Evolutionary conservation across 208 protist genomes (phyloP).

Genomic region (Strigomonas oncopelti): DNA sequence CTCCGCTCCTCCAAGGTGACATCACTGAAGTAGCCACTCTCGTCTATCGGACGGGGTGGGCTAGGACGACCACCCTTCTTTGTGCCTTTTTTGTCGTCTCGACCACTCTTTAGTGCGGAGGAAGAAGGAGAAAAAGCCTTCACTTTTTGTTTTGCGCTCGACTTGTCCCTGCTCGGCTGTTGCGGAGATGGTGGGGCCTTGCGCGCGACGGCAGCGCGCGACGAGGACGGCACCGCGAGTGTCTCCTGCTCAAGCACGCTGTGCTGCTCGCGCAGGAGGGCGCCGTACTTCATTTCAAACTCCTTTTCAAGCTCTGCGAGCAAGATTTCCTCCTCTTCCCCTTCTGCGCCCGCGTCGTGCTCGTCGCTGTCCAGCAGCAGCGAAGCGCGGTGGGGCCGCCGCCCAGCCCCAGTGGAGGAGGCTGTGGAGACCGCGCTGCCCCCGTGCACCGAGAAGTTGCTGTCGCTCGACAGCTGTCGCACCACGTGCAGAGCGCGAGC

Average conservation of each 20-base stretch:
- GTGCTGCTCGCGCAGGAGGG: neutral
- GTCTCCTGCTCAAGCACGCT: neutral
- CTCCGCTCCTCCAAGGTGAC: neutral
- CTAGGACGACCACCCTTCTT: neutral
- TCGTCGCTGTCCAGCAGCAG: neutral
- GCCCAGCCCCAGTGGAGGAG: neutral
- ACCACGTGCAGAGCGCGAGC: conserved; percentile 11
- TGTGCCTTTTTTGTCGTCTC: neutral
- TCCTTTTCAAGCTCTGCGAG: neutral
- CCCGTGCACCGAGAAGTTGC: conserved; percentile 13
- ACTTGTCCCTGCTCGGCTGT: too few relatives aligned
- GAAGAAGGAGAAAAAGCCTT: too few relatives aligned
- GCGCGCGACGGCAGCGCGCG: too few relatives aligned
- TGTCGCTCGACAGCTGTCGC: conserved; percentile 21
- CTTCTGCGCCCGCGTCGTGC: too few relatives aligned
- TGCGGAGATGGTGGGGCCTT: neutral
- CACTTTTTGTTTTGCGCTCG: too few relatives aligned
- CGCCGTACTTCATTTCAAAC: conserved; percentile 3
- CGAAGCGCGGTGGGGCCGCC: neutral
- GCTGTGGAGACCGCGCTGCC: too few relatives aligned
- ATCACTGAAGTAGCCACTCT: neutral
- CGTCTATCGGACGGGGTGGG: too few relatives aligned
- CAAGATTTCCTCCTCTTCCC: neutral
- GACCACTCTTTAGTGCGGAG: too few relatives aligned
- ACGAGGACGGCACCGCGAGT: too few relatives aligned